A percentile compares a stretch with the other conserved stretches of the same genome.
phyloP scores from a whole-genome alignment of 768 basidiomycete genomes.

The Tricholomella constricta region DNA sequence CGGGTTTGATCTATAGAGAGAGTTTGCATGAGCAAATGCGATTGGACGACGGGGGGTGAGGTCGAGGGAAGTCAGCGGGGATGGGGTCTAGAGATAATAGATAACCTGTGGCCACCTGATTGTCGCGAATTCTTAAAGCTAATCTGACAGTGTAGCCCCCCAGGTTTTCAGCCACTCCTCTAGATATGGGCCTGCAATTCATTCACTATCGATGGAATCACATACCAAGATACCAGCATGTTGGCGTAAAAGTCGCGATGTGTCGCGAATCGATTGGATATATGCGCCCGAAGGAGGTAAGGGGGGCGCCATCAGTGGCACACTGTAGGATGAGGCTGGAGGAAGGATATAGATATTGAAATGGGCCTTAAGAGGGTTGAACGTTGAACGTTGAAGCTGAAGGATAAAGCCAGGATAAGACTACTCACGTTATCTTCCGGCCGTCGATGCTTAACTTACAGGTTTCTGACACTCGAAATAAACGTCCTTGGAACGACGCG shows the following conservation, averaged over 20 bases:
- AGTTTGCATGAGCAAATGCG: constrained; percentile 2
- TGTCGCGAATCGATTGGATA: constrained; percentile 53
- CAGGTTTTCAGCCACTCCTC: not conserved
- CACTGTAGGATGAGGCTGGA: not conserved
- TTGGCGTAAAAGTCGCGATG: constrained; percentile 49
- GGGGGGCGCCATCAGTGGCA: constrained; percentile 20
- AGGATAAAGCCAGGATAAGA: too few species aligned
- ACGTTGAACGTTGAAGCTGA: not conserved
- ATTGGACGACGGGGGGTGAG: not conserved
- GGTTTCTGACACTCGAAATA: too few species aligned
- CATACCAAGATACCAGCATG: constrained; percentile 55
- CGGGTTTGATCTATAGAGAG: constrained; percentile 51
- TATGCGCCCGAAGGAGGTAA: constrained; percentile 52
- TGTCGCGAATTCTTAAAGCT: not conserved
- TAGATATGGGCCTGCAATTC: not conserved
- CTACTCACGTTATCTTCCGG: too few species aligned
- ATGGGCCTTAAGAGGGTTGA: not conserved
- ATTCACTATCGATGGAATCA: constrained; percentile 8
- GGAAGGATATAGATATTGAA: not conserved
- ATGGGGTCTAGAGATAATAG: not conserved
- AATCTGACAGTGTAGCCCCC: not conserved
- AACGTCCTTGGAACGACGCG: too few species aligned
- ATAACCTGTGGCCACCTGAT: not conserved
- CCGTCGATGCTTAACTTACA: too few species aligned
- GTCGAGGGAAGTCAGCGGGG: not conserved